Evolutionary conservation across 345 rosid genomes (phyloP), one percentile per base, ranked within the genome.

Genomic region (Citrus inodora): DNA sequence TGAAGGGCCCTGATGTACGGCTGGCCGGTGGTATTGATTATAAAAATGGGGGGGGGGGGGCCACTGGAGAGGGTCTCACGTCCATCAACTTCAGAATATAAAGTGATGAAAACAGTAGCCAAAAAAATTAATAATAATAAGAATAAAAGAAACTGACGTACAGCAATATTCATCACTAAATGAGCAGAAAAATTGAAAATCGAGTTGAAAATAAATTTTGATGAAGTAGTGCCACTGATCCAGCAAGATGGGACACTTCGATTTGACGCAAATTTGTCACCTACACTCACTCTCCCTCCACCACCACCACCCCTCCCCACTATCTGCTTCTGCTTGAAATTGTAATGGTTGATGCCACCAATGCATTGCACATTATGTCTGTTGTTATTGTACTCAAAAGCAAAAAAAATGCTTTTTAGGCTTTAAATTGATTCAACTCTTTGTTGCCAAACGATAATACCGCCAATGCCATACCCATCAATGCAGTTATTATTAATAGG

Each of bases 211-310:
- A 53, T 53, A 5, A 6, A 53, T 16, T 17, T 53, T 5, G 58
- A 1, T 17, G n/a, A 1, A 17, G 6, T 4, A 53, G 22, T 17
- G 59, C 9, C 28, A 25, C 37, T 70, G 73, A 66, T 30, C 30
- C 76, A 40, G 74, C 37, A 24, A 51, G 71, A 62, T n/a, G 70
- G 71, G 81, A 58, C 53, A 38, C 72, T 60, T 79, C 0, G 77
- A 79, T 72, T 79, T 71, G 81, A 79, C 81, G 55, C 71, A 65
- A 35, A 24, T 63, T 79, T 65, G 73, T 65, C 79, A 37, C 58
- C 14, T 38, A 10, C 70, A 28, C 19, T 30, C 37, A 30, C 32
- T 17, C 38, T 4, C 67, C 2, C 7, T 30, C 67, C 37, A 30
- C 32, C 6, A 37, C 5, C 30, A 10, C 3, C 67, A 22, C 48